phyloP scores from a whole-genome alignment of 139 green algal genomes.

The Parachlorella kessleri region DNA sequence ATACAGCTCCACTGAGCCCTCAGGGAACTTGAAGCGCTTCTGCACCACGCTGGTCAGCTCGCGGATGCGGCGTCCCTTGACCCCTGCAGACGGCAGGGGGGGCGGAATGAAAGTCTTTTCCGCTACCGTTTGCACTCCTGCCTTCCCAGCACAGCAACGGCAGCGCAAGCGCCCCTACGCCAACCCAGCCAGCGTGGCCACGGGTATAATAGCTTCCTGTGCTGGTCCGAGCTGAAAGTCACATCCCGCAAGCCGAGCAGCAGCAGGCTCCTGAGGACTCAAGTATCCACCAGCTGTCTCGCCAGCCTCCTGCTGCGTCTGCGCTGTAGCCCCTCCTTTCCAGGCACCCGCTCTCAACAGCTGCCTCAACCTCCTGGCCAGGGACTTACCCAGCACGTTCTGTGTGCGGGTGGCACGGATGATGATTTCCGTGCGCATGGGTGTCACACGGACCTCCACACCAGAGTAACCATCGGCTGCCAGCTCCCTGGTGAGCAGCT shows the following conservation, averaged over 20 bases:
- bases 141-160: neutral
- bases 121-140: too few species aligned
- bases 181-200: neutral
- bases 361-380: too few species aligned
- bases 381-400: constrained; percentile 94
- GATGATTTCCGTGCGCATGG: constrained; percentile 99
- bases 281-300: too few species aligned
- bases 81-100: constrained; percentile 69
- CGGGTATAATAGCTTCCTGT: neutral
- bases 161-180: neutral
- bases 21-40: constrained; percentile 98
- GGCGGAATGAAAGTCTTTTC: too few species aligned
- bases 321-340: too few species aligned
- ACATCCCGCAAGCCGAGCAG: too few species aligned
- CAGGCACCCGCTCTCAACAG: too few species aligned
- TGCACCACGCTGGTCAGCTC: constrained; percentile 99
- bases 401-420: constrained; percentile 98
- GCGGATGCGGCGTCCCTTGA: constrained; percentile 98
- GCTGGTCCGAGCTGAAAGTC: neutral
- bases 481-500: constrained; percentile 97
- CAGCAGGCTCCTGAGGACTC: too few species aligned
- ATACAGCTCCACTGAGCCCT: constrained; percentile 97
- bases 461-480: constrained; percentile 93
- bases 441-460: constrained; percentile 98
- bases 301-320: too few species aligned